A percentile compares a stretch with the other conserved stretches of the same genome.
Conservation (phyloP, 345 rosid genomes). For the Populus davidiana region DNA sequence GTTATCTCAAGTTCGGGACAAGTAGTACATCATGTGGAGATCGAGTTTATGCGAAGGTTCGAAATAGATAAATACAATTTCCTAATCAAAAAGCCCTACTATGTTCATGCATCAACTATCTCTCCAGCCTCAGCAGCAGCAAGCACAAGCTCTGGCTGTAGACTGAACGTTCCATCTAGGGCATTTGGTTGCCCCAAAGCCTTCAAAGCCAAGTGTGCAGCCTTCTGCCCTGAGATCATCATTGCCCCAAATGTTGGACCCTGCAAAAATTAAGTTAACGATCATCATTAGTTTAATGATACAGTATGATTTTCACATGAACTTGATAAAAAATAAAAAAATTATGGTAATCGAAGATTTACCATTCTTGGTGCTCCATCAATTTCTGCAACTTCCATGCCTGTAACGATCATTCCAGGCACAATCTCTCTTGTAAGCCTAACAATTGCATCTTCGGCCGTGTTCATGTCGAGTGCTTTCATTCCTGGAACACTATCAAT, state of each 20-base stretch:
- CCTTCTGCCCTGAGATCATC: conserved; percentile 31
- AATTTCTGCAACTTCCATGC: conserved; percentile 26
- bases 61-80: neutral
- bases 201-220: conserved; percentile 28
- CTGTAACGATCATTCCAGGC: conserved; percentile 25
- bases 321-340: neutral
- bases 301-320: too few species aligned
- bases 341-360: neutral
- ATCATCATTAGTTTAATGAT: neutral
- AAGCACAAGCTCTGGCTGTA: neutral
- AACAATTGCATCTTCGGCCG: conserved; percentile 19
- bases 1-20: too few species aligned
- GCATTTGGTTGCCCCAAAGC: conserved; percentile 24
- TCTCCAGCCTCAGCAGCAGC: neutral
- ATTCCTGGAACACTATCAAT: conserved; percentile 21
- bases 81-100: neutral
- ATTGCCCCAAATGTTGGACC: conserved; percentile 29
- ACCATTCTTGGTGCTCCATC: conserved; percentile 26
- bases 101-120: neutral
- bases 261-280: neutral
- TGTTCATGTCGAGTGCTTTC: conserved; percentile 19
- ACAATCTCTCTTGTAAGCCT: conserved; percentile 19
- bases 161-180: conserved; percentile 7
- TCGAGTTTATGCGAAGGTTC: too few species aligned
- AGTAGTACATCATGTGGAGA: too few species aligned